Conservation (phyloP, 495 filamentous ascomycete species). For the Penicillium herquei region DNA sequence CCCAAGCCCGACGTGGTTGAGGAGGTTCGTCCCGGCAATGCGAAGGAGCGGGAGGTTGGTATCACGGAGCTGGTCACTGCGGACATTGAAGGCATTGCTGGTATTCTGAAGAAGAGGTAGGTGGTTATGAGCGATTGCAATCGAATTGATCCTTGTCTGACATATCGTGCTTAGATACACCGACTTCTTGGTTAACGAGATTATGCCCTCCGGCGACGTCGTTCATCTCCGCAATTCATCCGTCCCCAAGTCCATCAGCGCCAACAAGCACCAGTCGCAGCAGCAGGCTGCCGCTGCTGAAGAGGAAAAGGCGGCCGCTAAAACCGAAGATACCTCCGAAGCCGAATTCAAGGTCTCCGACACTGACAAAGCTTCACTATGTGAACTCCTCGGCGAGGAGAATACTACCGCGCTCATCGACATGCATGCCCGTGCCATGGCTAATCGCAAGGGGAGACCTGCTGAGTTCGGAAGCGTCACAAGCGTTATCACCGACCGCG, state of each 20-base stretch:
- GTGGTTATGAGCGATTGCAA: slow-evolving; percentile 1
- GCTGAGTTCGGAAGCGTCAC: slow-evolving; percentile 45
- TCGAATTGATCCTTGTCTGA: background rate
- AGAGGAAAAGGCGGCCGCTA: slow-evolving; percentile 7
- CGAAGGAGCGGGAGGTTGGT: slow-evolving; percentile 52
- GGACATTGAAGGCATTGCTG: slow-evolving; percentile 50
- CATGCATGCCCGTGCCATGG: slow-evolving; percentile 45
- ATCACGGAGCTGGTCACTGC: slow-evolving; percentile 55
- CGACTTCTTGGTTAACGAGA: slow-evolving; percentile 95
- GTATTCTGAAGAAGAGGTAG: slow-evolving; percentile 59
- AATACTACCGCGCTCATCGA: slow-evolving; percentile 37
- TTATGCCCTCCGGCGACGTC: slow-evolving; percentile 72
- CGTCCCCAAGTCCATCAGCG: slow-evolving; percentile 15
- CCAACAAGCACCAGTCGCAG: slow-evolving; percentile 2
- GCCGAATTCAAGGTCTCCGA: slow-evolving; percentile 37
- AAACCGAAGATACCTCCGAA: slow-evolving; percentile 12
- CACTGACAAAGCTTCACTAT: slow-evolving; percentile 47
- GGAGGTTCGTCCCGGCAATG: slow-evolving; percentile 25
- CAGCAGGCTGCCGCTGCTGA: background rate
- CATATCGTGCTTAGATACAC: slow-evolving; percentile 62
- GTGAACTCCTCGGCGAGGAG: slow-evolving; percentile 43
- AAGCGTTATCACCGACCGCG: slow-evolving; percentile 53
- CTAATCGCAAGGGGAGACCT: slow-evolving; percentile 37
- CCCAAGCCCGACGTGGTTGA: slow-evolving; percentile 6
- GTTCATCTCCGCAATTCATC: slow-evolving; percentile 64